Base-by-base conservation (phyloP, 2,329 filamentous ascomycete species). In the Venturia nashicola region DNA sequence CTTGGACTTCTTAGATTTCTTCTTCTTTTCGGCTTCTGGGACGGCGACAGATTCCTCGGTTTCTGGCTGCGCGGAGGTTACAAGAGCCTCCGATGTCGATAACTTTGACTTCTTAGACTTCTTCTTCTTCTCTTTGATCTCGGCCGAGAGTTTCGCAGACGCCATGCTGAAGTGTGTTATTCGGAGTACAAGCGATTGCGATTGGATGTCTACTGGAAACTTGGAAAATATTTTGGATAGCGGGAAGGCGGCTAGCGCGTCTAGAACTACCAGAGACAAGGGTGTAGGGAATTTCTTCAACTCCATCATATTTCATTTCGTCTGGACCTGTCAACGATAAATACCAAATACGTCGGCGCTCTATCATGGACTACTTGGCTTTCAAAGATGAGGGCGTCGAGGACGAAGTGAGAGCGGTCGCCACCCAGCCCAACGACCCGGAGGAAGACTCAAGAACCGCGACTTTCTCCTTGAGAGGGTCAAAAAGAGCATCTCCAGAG, bases 221-320 rank as follows among this genome's bases (percentile, higher is more conserved):
- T 27, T 27, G 27, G 40, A 44, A 44, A 60, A 44, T 23, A 42
- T 43, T 42, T 27, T 42, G 59, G n/a, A 44, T 60, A 9, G 59
- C 39, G 34, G 55, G 4, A 18, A n/a, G 11, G 34, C 39, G 34
- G 39, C 55, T 42, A 39, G 55, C 55, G 55, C 97, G 99, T 81
- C 82, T 99, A n/a, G n/a, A n/a, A n/a, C n/a, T n/a, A 51, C 23
- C 5, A 23, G 14, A 42, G 16, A 16, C 9, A n/a, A 12, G 11
- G 8, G n/a, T 16, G 39, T 59, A 8, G 8, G 12, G 59, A 42
- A 42, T 7, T 60, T 60, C 59, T 42, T 27, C 36, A 42, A 60
- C 39, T 8, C n/a, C 36, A 59, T 8, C 36, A 23, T 42, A 27
- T 34, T 16, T 39, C 27, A 43, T 27, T 20, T 6, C n/a, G 3